Base-by-base conservation (phyloP, 1,284 basidiomycete genomes). In the Caloboletus inedulis region DNA sequence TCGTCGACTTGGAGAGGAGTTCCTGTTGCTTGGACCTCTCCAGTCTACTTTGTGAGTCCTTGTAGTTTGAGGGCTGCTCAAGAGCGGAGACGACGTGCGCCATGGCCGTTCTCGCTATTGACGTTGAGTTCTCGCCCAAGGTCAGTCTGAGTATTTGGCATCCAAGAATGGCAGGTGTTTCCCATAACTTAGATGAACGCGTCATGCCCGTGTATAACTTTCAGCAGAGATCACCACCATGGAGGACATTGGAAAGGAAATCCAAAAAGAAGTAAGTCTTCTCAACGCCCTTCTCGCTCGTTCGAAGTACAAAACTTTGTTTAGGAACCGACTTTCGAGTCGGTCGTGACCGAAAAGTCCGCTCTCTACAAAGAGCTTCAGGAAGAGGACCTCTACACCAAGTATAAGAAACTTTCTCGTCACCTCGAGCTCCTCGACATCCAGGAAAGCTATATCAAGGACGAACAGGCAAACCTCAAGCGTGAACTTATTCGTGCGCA, bases 401-500 rank as follows among this genome's bases (percentile, higher is more conserved):
- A 94, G 68, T 95, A 92, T 84, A 94, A 95, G 79, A 93, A 93
- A 66, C 85, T 98, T 37, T 82, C 91, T 51, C 86, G 92, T 43
- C 94, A 98, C 68, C 79, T 95, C 45, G 94, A 97, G 68, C 92
- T 97, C 75, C 84, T 98, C 21, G 89, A 94, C 52, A 89, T 97
- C 43, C 95, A 96, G 71, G 94, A 97, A 73, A 91, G 91, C 71
- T 99, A 99, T 70, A 98, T 99, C 73, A 98, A 99, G 69, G 97
- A 99, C 64, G 97, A 99, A 72, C 96, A 98, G 67, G 90, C 92
- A 25, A 99, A 98, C 70, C 82, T 99, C 54, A 97, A 98, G 71
- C 87, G 96, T 53, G 97, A 99, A 74, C 87, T 99, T 53, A 90
- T 99, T 59, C 90, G 97, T 55, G 97, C 97, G 1, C 96, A 99